Base-by-base conservation (phyloP, 148 eudicot species). In the Beta vulgaris region DNA sequence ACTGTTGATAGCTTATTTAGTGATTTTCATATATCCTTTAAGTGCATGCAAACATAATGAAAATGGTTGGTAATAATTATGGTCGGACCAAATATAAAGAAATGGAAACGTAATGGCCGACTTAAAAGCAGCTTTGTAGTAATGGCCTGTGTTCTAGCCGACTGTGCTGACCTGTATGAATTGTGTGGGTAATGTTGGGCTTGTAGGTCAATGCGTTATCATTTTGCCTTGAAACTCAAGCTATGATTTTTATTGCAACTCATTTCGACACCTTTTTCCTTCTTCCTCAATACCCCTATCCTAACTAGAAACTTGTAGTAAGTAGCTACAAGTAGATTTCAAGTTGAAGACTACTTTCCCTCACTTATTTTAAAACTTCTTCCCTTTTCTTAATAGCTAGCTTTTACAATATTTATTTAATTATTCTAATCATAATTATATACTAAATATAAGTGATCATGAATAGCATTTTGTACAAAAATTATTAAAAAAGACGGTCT, bases 141-240 rank as follows among this genome's bases (percentile, higher is more conserved):
- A 34, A 63, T 31, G 44, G 75, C 26, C 5, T 55, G 26, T 37
- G 48, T 35, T 51, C n/a, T 42, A 73, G 69, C 76, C 77, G 69
- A 74, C 59, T 74, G 70, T 48, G 48, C 57, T 29, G 76, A 73
- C 68, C 39, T 62, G 68, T 73, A 19, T 44, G 54, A n/a, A 14
- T 13, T 62, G 37, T 44, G 44, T 63, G 58, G 60, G 70, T 60
- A 14, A 0, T 29, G 49, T 36, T 58, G 32, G 32, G 6, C 35
- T 58, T 76, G 71, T 70, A 59, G 80, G 69, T 70, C 80, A 70
- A 46, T 77, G 62, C 60, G 46, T 39, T 55, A 78, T 78, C 80
- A 78, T 78, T 78, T 72, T 78, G 64, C 76, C 80, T 78, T 78
- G 34, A 19, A 62, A 28, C 42, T 78, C 42, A 78, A 71, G 80